Base-by-base conservation (phyloP, 2,329 filamentous ascomycete genomes). In the Chrysosporium queenslandicum region DNA sequence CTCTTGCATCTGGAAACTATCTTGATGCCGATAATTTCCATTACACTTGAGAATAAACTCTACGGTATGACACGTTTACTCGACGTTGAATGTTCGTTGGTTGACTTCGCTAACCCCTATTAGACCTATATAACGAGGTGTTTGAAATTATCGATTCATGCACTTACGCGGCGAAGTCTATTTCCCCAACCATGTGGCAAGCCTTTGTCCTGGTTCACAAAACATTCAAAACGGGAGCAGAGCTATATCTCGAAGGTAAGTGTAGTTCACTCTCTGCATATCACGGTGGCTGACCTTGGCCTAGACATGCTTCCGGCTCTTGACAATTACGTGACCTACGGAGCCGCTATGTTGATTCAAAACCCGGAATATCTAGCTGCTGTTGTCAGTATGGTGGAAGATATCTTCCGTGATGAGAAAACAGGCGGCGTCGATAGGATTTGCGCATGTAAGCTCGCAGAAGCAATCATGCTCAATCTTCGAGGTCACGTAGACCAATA, bases 71-170 rank as follows among this genome's bases (percentile, higher is more conserved):
- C 18, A 1, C 4, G 46, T 64, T 59, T 65, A 63, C 37, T 18
- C 8, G 6, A 41, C 21, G 12, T 34, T 41, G 34, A 9, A 20
- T 18, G n/a, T 16, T 7, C n/a, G 36, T 16, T 39, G 7, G 14
- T 32, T 20, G 3, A 21, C 21, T 21, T 8, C 16, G 23, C 41
- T 43, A 49, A 48, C 23, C 27, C 23, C 51, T 39, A 30, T 39
- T 56, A 85, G 85, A 98, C 69, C 74, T 98, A 20, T 98, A 96
- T 70, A 98, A 97, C 66, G 92, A 98, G 67, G 82, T 97, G 4
- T 98, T 98, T 61, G 92, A 98, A 71, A 98, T 98, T 62, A 94
- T 98, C 61, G 92, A 98, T 68, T 96, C 89, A 76, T 98, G 92
- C 76, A 98, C 92, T 6, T 98, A 97, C 67, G 88, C 92, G 9